Evolutionary conservation across 352 stramenopile genomes (phyloP).

Genomic region (Hyaloperonospora brassicae): DNA sequence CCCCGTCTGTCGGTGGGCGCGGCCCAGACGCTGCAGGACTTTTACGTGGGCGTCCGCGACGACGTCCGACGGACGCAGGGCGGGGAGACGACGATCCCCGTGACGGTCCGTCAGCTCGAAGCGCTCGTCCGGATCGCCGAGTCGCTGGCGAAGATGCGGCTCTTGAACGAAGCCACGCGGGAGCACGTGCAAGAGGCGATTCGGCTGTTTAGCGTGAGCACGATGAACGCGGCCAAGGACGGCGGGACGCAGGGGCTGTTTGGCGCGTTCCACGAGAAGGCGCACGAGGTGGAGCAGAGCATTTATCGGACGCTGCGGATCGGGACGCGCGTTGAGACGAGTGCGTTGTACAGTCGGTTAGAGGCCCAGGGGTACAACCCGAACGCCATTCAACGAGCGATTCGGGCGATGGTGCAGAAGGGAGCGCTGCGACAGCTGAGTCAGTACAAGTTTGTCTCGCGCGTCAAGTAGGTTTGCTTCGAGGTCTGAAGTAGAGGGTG

Average conservation of each 20-base stretch:
- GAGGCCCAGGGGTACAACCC: constrained; percentile 77
- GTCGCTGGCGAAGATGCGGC: constrained; percentile 96
- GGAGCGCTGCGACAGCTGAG: constrained; percentile 67
- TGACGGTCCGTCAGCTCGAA: constrained; percentile 98
- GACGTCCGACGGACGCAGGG: constrained; percentile 85
- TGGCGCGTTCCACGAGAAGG: constrained; percentile 74
- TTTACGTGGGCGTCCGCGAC: constrained; percentile 97
- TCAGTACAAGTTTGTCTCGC: constrained; percentile 83
- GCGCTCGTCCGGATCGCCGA: constrained; percentile 96
- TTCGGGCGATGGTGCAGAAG: constrained; percentile 83
- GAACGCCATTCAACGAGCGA: constrained; percentile 80
- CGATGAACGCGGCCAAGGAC: constrained; percentile 93
- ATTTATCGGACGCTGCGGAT: constrained; percentile 81
- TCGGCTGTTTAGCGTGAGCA: constrained; percentile 96
- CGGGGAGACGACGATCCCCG: constrained; percentile 87
- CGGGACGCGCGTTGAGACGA: constrained; percentile 70
- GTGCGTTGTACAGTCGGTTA: constrained; percentile 69
- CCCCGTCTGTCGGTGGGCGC: constrained; percentile 88
- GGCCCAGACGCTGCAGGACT: constrained; percentile 90
- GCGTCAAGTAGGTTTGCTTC: constrained; percentile 43
- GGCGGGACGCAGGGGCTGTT: constrained; percentile 82
- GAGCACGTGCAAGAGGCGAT: constrained; percentile 96
- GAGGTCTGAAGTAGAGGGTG: no score
- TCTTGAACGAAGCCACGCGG: constrained; percentile 76
- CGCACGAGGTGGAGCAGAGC: constrained; percentile 72